Evolutionary conservation across 805 yeast genomes (phyloP).

Genomic region (Sugiyamaella floridensis): DNA sequence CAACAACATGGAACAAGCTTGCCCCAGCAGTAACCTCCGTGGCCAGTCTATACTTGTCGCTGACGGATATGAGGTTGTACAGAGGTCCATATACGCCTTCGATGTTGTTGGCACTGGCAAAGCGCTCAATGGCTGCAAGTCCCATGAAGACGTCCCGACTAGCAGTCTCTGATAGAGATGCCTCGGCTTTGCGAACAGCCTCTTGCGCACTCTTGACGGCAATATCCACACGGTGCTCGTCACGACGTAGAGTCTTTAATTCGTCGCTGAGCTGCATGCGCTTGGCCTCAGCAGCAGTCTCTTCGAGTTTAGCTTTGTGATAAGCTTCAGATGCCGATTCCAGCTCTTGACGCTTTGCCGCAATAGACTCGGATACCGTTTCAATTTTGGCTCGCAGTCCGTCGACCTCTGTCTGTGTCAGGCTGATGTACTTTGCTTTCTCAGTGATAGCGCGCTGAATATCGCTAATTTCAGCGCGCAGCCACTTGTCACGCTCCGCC

Average conservation of each 20-base stretch:
- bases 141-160: slow-evolving; percentile 38
- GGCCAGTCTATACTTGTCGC: slow-evolving; percentile 76
- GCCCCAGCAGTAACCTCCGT: slow-evolving; percentile 87
- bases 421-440: slow-evolving; percentile 17
- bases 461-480: slow-evolving; percentile 43
- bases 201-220: slow-evolving; percentile 47
- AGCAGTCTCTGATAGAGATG: slow-evolving; percentile 53
- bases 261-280: slow-evolving; percentile 46
- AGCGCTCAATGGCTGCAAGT: slow-evolving; percentile 57
- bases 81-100: slow-evolving; percentile 66
- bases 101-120: slow-evolving; percentile 53
- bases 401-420: slow-evolving; percentile 12
- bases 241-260: slow-evolving; percentile 71
- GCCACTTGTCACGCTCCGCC: slow-evolving; percentile 62
- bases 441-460: slow-evolving; percentile 30
- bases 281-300: slow-evolving; percentile 12
- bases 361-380: slow-evolving; percentile 11
- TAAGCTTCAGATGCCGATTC: slow-evolving; percentile 20
- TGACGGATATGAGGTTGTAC: slow-evolving; percentile 75
- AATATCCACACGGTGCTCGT: slow-evolving; percentile 60
- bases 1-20: slow-evolving; percentile 80
- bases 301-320: slow-evolving; percentile 12
- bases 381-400: slow-evolving; percentile 12
- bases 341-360: slow-evolving; percentile 10
- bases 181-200: slow-evolving; percentile 51